Evolutionary conservation across 176 grass and related monocot genomes (phyloP).

Genomic region (Triticum dicoccoides): DNA sequence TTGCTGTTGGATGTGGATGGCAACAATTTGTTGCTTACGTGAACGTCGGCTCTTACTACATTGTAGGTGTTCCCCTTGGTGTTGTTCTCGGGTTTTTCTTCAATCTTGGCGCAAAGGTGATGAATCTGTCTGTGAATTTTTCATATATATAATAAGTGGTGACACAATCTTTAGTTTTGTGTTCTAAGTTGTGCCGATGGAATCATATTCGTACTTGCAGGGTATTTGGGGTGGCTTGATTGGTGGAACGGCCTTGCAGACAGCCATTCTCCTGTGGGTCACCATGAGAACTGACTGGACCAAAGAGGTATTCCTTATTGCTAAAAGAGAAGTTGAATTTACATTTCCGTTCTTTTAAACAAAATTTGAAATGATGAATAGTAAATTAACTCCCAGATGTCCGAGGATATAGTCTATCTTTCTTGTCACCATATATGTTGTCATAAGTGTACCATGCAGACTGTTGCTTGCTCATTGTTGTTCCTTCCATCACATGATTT

Average conservation of each 20-base stretch:
- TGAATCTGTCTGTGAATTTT: background rate
- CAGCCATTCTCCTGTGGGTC: conserved; percentile 55
- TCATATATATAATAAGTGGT: background rate
- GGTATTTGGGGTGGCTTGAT: conserved; percentile 89
- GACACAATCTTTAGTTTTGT: background rate
- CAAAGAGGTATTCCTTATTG: conserved; percentile 41
- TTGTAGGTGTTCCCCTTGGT: conserved; percentile 75
- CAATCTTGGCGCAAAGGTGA: conserved; percentile 63
- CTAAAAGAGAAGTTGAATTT: background rate
- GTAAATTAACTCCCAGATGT: background rate
- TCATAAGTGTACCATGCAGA: background rate
- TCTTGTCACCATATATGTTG: background rate
- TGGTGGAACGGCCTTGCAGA: conserved; percentile 74
- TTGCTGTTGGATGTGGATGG: conserved; percentile 95
- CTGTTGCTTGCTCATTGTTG: background rate
- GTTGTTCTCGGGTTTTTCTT: conserved; percentile 66
- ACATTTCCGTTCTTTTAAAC: background rate
- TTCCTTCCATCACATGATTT: background rate
- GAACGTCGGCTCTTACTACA: conserved; percentile 84
- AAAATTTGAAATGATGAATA: no score
- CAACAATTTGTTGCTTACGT: conserved; percentile 92
- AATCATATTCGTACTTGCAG: conserved; percentile 6
- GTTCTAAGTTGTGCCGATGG: background rate
- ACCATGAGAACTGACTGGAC: conserved; percentile 73
- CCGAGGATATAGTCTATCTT: background rate